A percentile compares a stretch with the other conserved stretches of the same genome.
Evolutionary conservation across 768 basidiomycete species (phyloP).

Genomic region (Termitomyces heimii): DNA sequence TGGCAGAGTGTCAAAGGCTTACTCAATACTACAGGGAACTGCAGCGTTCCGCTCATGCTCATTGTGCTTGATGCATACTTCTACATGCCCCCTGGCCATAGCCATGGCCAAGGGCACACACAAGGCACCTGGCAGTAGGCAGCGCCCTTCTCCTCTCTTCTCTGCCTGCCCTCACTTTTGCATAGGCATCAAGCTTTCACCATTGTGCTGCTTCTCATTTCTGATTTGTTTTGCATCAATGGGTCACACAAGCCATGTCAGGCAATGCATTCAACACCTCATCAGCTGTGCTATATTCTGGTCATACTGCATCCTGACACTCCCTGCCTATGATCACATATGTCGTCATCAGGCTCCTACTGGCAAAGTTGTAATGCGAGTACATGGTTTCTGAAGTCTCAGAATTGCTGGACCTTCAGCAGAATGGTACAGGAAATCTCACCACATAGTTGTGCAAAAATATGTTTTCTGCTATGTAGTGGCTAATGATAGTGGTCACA

Average conservation of each 20-base stretch:
- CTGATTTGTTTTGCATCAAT: no score
- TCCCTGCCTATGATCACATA: conserved; percentile 33
- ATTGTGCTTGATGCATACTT: conserved; percentile 94
- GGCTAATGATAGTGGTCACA: no score
- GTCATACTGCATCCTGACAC: conserved; percentile 86
- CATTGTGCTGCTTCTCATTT: no score
- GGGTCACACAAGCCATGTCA: conserved; percentile 79
- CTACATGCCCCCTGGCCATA: conserved; percentile 39
- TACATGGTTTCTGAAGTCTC: no score
- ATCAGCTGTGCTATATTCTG: conserved; percentile 91
- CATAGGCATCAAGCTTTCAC: conserved; percentile 53
- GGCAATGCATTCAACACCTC: conserved; percentile 89
- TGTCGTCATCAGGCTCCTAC: not conserved
- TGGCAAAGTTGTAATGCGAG: not conserved
- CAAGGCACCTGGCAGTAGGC: no score
- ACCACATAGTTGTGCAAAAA: no score
- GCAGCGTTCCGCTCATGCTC: conserved; percentile 83
- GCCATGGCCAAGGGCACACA: no score
- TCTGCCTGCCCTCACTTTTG: conserved; percentile 63
- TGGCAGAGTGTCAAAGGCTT: conserved; percentile 66
- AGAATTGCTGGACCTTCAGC: no score
- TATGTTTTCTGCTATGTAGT: no score
- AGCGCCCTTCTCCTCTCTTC: conserved; percentile 78
- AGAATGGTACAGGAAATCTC: no score
- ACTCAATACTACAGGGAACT: conserved; percentile 60